These are phyloP conservation scores for Alternaria arbusti DNA, from an alignment of 2,329 filamentous ascomycete species.

Conservation along the genomic window DNA sequence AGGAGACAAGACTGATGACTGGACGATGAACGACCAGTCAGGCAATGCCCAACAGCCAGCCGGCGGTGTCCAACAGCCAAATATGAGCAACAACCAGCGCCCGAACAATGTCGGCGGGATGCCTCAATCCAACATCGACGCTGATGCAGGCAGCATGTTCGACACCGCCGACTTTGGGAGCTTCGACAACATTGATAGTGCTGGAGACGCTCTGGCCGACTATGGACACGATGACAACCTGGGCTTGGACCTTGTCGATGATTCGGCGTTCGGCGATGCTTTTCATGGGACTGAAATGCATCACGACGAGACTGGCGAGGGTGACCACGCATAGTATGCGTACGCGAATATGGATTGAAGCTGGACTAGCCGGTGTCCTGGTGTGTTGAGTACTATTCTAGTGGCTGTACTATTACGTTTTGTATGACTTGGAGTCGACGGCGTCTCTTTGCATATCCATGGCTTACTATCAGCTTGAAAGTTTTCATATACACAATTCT, in stretches of 20 bases:
- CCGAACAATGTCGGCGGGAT: constrained; percentile 21
- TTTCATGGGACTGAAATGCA: constrained; percentile 49
- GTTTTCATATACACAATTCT: neutral
- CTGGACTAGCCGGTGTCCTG: neutral
- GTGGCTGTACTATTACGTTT: constrained; percentile 9
- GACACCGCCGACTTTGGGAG: constrained; percentile 45
- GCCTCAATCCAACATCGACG: constrained; percentile 32
- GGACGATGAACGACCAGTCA: constrained; percentile 42
- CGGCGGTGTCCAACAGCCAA: constrained; percentile 23
- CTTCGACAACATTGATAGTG: constrained; percentile 48
- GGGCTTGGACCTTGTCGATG: constrained; percentile 47
- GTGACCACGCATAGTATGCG: constrained; percentile 30
- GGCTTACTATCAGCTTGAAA: neutral
- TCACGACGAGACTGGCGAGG: constrained; percentile 39
- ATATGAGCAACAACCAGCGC: constrained; percentile 23
- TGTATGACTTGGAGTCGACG: constrained; percentile 2
- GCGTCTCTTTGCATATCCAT: neutral
- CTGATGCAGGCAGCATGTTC: constrained; percentile 46
- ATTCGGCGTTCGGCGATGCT: constrained; percentile 50
- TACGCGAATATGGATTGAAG: neutral
- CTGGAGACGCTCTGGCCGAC: constrained; percentile 49
- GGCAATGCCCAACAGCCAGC: constrained; percentile 24
- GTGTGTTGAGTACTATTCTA: neutral
- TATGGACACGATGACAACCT: constrained; percentile 47
- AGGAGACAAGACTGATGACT: constrained; percentile 45